These are phyloP conservation scores for Apiospora rasikravindrae DNA, from an alignment of 2,329 filamentous ascomycete species.

Conservation along the genomic window DNA sequence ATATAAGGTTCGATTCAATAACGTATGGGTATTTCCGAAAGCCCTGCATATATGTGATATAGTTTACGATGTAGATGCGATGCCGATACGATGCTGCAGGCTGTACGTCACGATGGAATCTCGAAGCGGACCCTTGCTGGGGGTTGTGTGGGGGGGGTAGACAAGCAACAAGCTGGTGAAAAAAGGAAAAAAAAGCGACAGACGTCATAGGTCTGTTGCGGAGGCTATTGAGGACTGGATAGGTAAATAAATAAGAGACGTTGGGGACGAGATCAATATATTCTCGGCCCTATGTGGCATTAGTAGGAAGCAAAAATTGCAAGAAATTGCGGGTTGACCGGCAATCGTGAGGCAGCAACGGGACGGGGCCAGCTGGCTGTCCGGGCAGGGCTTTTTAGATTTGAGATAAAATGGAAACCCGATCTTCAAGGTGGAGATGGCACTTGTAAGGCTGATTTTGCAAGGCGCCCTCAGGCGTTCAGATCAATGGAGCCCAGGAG, in stretches of 20 bases:
- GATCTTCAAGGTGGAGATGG: conserved; percentile 8
- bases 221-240: not conserved
- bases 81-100: not conserved
- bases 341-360: conserved; percentile 14
- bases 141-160: not conserved
- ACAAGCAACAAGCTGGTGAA: not conserved
- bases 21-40: not conserved
- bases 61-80: not conserved
- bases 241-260: not conserved
- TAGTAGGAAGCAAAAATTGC: not conserved
- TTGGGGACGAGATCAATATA: not conserved
- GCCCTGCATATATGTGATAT: not conserved
- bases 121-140: not conserved
- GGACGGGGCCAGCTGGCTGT: conserved; percentile 6
- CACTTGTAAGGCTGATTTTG: conserved; percentile 13
- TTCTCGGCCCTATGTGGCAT: not conserved
- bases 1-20: not conserved
- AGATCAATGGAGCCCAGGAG: conserved; percentile 1
- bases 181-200: not conserved
- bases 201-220: not conserved
- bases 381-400: conserved; percentile 4
- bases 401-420: conserved; percentile 1
- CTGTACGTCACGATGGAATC: not conserved
- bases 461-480: not conserved
- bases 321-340: conserved; percentile 1